Evolutionary conservation across 1,284 basidiomycete species (phyloP).

Genomic region (Gymnopus androsaceus): DNA sequence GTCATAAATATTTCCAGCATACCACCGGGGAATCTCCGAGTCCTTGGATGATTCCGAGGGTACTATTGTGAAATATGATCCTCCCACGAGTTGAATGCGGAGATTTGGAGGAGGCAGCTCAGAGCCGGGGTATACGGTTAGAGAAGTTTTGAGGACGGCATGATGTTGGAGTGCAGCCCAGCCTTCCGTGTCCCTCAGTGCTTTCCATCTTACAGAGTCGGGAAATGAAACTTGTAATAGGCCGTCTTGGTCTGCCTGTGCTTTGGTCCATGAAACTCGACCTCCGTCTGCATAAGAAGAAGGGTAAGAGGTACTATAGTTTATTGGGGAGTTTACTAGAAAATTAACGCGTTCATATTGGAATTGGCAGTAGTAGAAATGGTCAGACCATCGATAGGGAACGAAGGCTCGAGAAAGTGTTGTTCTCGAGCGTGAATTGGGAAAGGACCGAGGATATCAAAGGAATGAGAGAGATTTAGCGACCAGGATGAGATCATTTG

Average conservation of each 20-base stretch:
- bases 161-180: conserved; percentile 82
- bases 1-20: conserved; percentile 74
- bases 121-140: conserved; percentile 58
- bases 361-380: not conserved
- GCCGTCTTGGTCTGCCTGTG: conserved; percentile 42
- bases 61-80: conserved; percentile 67
- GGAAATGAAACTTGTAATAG: conserved; percentile 63
- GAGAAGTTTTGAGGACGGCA: conserved; percentile 59
- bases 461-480: conserved; percentile 14
- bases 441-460: conserved; percentile 67
- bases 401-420: conserved; percentile 73
- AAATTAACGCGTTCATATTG: not conserved
- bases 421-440: conserved; percentile 82
- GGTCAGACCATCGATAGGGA: conserved; percentile 62
- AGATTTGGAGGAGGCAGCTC: conserved; percentile 37
- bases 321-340: conserved; percentile 47
- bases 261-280: conserved; percentile 55
- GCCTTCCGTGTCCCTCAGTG: conserved; percentile 71
- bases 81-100: conserved; percentile 53
- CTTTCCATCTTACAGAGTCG: conserved; percentile 64
- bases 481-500: conserved; percentile 13
- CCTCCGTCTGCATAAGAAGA: conserved; percentile 70
- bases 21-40: conserved; percentile 54
- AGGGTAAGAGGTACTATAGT: conserved; percentile 51
- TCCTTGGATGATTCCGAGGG: conserved; percentile 35